A percentile compares a stretch with the other conserved stretches of the same genome.
These are phyloP conservation scores for Anisodus acutangulus DNA, from an alignment of 257 asterid species.

Conservation along the genomic window DNA sequence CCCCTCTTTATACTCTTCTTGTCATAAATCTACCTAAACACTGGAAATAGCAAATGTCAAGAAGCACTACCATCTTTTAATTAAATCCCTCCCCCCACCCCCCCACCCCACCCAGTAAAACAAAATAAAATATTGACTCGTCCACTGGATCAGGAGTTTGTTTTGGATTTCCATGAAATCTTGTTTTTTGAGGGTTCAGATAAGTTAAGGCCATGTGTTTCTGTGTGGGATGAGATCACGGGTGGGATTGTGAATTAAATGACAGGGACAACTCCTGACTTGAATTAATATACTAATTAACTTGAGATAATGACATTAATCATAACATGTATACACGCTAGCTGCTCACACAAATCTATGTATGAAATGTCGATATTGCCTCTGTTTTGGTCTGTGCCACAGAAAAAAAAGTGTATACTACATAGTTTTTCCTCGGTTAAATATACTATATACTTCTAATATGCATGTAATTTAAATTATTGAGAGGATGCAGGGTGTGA, in stretches of 20 bases:
- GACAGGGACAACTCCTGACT: constrained; percentile 62
- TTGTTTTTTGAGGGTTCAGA: not conserved
- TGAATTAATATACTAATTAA: constrained; percentile 37
- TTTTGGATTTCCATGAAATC: constrained; percentile 22
- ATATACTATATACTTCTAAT: not conserved
- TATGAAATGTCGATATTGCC: constrained; percentile 18
- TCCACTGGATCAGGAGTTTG: not conserved
- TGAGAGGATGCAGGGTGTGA: not conserved
- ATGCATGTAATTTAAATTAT: not conserved
- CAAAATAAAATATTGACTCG: not conserved
- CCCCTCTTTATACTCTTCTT: constrained; percentile 15
- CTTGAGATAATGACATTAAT: constrained; percentile 54
- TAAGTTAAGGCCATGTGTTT: constrained; percentile 30
- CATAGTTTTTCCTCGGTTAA: not conserved
- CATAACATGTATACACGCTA: constrained; percentile 38
- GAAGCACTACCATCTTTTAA: not conserved
- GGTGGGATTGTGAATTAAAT: constrained; percentile 46
- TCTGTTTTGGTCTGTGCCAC: not conserved
- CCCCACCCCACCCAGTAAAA: too few relatives aligned
- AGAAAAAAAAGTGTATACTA: not conserved
- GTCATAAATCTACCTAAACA: constrained; percentile 21
- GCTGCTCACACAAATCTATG: constrained; percentile 21
- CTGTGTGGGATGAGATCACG: constrained; percentile 42
- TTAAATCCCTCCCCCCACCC: not conserved
- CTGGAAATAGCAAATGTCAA: not conserved